Percentiles rank a stretch among this genome's conserved stretches.
These are phyloP conservation scores for Kuraishia ogatae DNA, from an alignment of 805 yeast genomes.

Conservation along the genomic window DNA sequence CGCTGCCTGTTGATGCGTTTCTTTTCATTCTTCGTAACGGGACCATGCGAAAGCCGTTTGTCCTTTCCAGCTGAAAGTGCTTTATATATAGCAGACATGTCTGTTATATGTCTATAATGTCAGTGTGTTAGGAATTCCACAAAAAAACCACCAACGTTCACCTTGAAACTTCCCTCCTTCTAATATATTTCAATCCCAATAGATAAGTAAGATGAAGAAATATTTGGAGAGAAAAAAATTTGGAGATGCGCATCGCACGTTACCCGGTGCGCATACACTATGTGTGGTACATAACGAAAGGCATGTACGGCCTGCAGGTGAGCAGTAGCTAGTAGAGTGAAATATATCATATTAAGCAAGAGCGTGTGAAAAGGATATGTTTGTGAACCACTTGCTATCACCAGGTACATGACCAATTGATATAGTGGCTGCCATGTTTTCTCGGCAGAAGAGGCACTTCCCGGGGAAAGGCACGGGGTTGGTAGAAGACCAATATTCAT, in stretches of 20 bases:
- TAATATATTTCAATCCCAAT: not conserved
- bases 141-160: not conserved
- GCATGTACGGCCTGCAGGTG: not conserved
- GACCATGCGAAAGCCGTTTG: constrained; percentile 16
- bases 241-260: not conserved
- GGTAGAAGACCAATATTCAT: not conserved
- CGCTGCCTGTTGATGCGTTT: constrained; percentile 79
- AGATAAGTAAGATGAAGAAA: constrained; percentile 4
- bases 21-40: constrained; percentile 31
- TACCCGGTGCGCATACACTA: not conserved
- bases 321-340: not conserved
- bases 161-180: not conserved
- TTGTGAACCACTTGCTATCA: no score
- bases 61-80: constrained; percentile 35
- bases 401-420: not conserved
- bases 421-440: not conserved
- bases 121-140: not conserved
- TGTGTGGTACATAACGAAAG: not conserved
- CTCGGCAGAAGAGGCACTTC: not conserved
- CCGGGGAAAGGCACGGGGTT: not conserved
- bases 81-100: constrained; percentile 68
- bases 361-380: not conserved
- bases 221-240: constrained; percentile 3
- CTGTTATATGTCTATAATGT: not conserved
- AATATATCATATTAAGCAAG: not conserved